Base-by-base conservation (phyloP, 768 basidiomycete species). In the Kwoniella pini region DNA sequence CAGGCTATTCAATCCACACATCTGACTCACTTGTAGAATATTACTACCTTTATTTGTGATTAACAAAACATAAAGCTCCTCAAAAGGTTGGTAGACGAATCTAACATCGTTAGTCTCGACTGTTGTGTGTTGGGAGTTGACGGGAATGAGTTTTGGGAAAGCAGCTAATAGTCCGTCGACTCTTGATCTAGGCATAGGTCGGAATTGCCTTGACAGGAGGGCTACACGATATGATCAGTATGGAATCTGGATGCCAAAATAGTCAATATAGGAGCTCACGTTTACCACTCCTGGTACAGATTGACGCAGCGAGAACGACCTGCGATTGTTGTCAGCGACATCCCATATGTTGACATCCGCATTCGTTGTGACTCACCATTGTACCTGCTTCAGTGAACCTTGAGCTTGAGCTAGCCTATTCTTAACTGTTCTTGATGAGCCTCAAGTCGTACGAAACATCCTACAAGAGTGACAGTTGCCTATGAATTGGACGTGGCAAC, bases 21-120 rank as follows among this genome's bases (percentile, higher is more conserved):
- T 9, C 38, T 49, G 40, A 67, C 78, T 55, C 48, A 77, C 79
- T 72, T 96, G 96, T 38, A 99, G 82, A 71, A 98, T 98, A 74
- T 99, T 99, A n/a, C 90, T 92, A 7, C 91, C 90, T 79, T 96
- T 97, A 81, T 97, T 98, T 55, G 95, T 98, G 80, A 98, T 94
- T 65, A 98, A 84, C 67, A 98, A 84, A 62, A 98, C 95, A 80
- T 97, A 98, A 24, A 98, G 86, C 77, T 97, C 92, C 79, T 96
- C 93, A 45, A 97, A 84, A 0, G 93, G 92, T 73, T 96, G 93
- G 79, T 95, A 97, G 63, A 97, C 93, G 76, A 92, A 97, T 69
- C 93, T 89, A 51, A 95, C 93, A 79, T 99, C 92, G 38, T 89
- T 80, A 0, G 91, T 96, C 82, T 91, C 94, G 70, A 95, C 89